Evolutionary conservation across 2,329 filamentous ascomycete species (phyloP), one percentile per base, ranked within the genome.

Genomic region (Ophiostoma quercus): DNA sequence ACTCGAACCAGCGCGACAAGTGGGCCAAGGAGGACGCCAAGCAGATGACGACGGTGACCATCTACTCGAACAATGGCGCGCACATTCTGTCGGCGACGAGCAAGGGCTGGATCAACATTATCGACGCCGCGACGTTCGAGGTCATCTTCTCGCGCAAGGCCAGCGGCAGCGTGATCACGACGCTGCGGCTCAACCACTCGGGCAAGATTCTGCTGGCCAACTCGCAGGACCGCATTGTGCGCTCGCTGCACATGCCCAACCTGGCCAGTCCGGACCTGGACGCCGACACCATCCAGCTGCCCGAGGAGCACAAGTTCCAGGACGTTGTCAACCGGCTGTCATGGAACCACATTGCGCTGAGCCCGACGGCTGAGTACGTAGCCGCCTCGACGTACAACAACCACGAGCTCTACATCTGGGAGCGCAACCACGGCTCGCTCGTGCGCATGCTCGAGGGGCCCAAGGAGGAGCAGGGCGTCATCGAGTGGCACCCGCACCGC

Each of bases 381-480:
- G 93, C 93, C 32, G 95, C 96, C 0, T 96, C 93, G 34, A 98
- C 95, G 1, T 97, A 93, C 79, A 98, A 98, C 84, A 99, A 99
- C 76, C 94, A 97, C 75, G 94, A 99, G 79, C 91, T 99, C 73
- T 98, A 98, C 79, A 94, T 98, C 37, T 98, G 94, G 95, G 95
- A 99, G 80, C 88, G 95, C 69, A 91, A 90, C 70, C 92, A 96
- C 76, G 95, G 95, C 67, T 97, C 92, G 79, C 82, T 99, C 70
- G 94, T 97, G 68, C 96, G 96, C 79, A 99, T 99, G 82, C 84
- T 99, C 54, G 96, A 99, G 78, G 94, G 95, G 0, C 94, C 94
- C 1, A 96, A 96, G 76, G 95, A 99, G 80, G 96, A 99, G 79
- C 88, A 98, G 72, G 94, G 94, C 0, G 91, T 96, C 4, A 94